Evolutionary conservation across 2,329 filamentous ascomycete species (phyloP), one percentile per base, ranked within the genome.

Genomic region (Cadophora sp.): DNA sequence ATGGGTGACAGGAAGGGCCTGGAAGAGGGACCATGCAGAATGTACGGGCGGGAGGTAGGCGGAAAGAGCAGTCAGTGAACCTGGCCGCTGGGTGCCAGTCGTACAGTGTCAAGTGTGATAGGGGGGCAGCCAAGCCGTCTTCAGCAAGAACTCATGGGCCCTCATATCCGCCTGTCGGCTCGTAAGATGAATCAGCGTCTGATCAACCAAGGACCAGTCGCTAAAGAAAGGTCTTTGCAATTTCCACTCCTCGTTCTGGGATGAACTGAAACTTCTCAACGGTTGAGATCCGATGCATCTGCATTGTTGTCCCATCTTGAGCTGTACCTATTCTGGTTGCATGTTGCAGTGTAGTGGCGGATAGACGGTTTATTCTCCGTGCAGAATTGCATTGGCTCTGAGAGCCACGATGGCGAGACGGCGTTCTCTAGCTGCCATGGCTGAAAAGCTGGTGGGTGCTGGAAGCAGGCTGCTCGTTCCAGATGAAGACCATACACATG

Each of bases 341-440:
- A 66, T 6, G 19, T 22, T 43, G 50, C 19, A 64, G 58, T 22
- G 60, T 31, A 34, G 68, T 64, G 60, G 64, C 55, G 67, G 62
- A 51, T 51, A 31, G 65, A 31, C 59, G 58, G 59, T 63, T 53
- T 60, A 70, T 72, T 69, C 64, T 69, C 68, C 62, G 66, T 40
- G 26, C 16, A 53, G 31, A 37, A 14, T 40, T 29, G 11, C 40
- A 67, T 64, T 67, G 60, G 65, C 58, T 40, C 19, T 53, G 37
- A 60, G 8, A 26, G 40, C 16, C 37, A 34, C n/a, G 46, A 51
- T 59, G 31, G 61, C 43, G 53, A 53, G 61, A 27, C 40, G 59
- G 26, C 1, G 8, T 29, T n/a, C 27, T 37, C 31, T 62, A 22
- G 43, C 37, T 62, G 29, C 22, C 24, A 64, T 64, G 65, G 65